phyloP scores from a whole-genome alignment of 306 rosid genomes.

The Prosopis cineraria region DNA sequence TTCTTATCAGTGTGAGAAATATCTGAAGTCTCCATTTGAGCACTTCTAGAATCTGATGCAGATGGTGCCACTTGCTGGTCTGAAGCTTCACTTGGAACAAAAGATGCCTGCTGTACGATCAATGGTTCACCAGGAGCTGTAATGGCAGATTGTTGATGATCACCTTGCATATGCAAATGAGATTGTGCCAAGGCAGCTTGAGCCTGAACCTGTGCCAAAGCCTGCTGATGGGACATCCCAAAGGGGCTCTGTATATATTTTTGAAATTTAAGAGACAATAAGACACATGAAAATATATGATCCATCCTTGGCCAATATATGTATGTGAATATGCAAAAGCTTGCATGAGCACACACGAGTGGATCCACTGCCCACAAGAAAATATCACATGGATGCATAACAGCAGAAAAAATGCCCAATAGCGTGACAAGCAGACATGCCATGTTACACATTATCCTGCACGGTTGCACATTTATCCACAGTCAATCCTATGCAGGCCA shows the following conservation, averaged over 20 bases:
- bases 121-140: slow-evolving; percentile 50
- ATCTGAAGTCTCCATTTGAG: slow-evolving; percentile 53
- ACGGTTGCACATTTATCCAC: slow-evolving; percentile 1
- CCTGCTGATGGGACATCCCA: slow-evolving; percentile 99
- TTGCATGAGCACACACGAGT: neutral
- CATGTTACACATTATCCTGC: slow-evolving; percentile 20
- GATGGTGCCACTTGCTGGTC: slow-evolving; percentile 57
- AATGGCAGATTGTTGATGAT: slow-evolving; percentile 54
- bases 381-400: slow-evolving; percentile 16
- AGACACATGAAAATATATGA: slow-evolving; percentile 25
- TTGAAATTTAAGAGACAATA: slow-evolving; percentile 32
- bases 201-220: slow-evolving; percentile 96
- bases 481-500: neutral
- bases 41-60: slow-evolving; percentile 60
- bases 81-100: slow-evolving; percentile 54
- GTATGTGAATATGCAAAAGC: neutral
- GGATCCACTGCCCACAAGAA: neutral
- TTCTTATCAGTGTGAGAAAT: slow-evolving; percentile 63
- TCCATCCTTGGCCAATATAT: slow-evolving; percentile 8
- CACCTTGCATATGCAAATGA: slow-evolving; percentile 71
- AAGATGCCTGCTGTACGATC: slow-evolving; percentile 49
- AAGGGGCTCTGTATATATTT: slow-evolving; percentile 85
- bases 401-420: slow-evolving; percentile 5
- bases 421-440: slow-evolving; percentile 18
- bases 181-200: slow-evolving; percentile 92